Percentiles rank a stretch among this genome's conserved stretches.
Evolutionary conservation across 371 early-diverging fungal species (phyloP).

Genomic region (Nematocida ausubeli): DNA sequence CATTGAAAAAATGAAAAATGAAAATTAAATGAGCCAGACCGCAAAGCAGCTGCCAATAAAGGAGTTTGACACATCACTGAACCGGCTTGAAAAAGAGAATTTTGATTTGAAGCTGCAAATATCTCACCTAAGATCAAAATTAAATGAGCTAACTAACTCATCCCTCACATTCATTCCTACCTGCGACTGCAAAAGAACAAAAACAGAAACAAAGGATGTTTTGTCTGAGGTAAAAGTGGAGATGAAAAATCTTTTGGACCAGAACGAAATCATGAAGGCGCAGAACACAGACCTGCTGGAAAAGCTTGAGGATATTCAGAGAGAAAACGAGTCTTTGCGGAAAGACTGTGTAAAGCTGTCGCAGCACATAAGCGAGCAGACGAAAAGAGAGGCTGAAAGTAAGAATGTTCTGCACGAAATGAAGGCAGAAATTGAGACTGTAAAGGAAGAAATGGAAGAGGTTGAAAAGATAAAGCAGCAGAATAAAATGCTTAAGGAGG

Average conservation of each 20-base stretch:
- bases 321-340: slow-evolving; percentile 16
- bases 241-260: slow-evolving; percentile 15
- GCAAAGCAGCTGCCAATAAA: slow-evolving; percentile 16
- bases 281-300: not conserved
- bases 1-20: slow-evolving; percentile 8
- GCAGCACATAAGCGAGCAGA: slow-evolving; percentile 24
- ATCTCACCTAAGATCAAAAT: slow-evolving; percentile 13
- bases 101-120: slow-evolving; percentile 55
- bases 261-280: slow-evolving; percentile 5
- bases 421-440: slow-evolving; percentile 23
- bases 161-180: slow-evolving; percentile 25
- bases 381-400: slow-evolving; percentile 19
- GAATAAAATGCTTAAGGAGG: slow-evolving; percentile 12
- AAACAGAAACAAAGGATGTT: slow-evolving; percentile 37
- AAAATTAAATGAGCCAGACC: slow-evolving; percentile 11
- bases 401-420: slow-evolving; percentile 14
- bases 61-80: slow-evolving; percentile 26
- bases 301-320: slow-evolving; percentile 24
- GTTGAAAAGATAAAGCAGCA: slow-evolving; percentile 2
- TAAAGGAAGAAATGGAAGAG: slow-evolving; percentile 25
- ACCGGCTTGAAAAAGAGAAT: slow-evolving; percentile 44
- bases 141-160: slow-evolving; percentile 49
- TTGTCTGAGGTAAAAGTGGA: slow-evolving; percentile 33
- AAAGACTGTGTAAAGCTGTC: slow-evolving; percentile 50
- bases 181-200: slow-evolving; percentile 50